Evolutionary conservation across 768 basidiomycete genomes (phyloP), one percentile per base, ranked within the genome.

Genomic region (Candolleomyces aberdarensis): DNA sequence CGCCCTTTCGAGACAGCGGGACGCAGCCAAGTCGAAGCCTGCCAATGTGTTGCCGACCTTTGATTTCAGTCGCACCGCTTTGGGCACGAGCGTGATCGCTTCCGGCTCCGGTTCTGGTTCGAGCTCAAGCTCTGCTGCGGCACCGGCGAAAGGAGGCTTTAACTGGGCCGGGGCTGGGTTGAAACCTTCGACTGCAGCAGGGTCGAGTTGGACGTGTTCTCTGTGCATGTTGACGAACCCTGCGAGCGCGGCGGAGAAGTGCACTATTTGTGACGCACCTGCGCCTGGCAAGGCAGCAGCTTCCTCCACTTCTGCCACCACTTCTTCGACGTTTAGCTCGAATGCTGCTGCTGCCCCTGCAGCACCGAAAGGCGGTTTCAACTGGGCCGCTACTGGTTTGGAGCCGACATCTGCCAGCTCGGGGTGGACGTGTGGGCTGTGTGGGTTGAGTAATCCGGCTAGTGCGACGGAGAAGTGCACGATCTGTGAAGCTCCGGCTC

Each of bases 361-460:
- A 17, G 39, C 51, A 54, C 49, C 56, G 1, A 54, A 51, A 32
- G 22, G 57, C 26, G 49, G 46, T n/a, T 64, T 64, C 52, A 47
- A 63, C 31, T 66, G 65, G 65, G 53, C 22, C 10, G 63, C 62
- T 14, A 60, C 62, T 5, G 60, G 60, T n/a, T 47, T 63, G 48
- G 60, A 63, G 39, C 36, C 57, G 15, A 48, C 57, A 11, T 11
- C 36, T 36, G 11, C 32, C 32, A 3, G 22, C 5, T 59, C 51
- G 56, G 63, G 55, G 22, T 90, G 88, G 88, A 80, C 64, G 29
- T 90, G 88, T 67, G 72, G 70, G 0, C 64, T 70, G 3, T 92
- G 91, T 62, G 74, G 72, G 68, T 65, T 86, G 56, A 63, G 68
- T 47, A 90, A 86, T 68, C 75, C 78, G 19, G 74, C 75, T 19